These are phyloP conservation scores for Fistulifera pelliculosa DNA, from an alignment of 108 stramenopile genomes.

Conservation along the genomic window DNA sequence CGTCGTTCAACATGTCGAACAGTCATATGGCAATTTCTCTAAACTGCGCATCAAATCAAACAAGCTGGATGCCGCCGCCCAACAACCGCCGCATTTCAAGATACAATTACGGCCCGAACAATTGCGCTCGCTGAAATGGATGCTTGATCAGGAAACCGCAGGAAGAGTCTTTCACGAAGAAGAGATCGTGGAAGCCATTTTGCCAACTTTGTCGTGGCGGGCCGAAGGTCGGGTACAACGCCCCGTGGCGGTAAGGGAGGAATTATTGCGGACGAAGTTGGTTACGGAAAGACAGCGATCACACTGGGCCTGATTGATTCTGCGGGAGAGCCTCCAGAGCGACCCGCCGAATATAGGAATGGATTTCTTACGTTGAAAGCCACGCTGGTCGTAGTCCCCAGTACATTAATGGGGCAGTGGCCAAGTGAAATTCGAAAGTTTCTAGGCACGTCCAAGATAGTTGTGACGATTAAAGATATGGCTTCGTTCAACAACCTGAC, in stretches of 20 bases:
- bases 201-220: conserved; percentile 23
- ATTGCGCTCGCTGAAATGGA: conserved; percentile 29
- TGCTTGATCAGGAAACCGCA: conserved; percentile 30
- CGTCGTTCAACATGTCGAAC: conserved; percentile 19
- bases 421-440: conserved; percentile 31
- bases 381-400: conserved; percentile 30
- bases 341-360: conserved; percentile 3
- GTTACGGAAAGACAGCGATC: conserved; percentile 40
- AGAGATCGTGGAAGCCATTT: conserved; percentile 25
- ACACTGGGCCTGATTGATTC: conserved; percentile 31
- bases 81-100: conserved; percentile 28
- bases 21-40: conserved; percentile 2
- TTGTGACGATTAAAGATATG: conserved; percentile 15
- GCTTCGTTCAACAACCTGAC: conserved; percentile 18
- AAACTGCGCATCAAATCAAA: conserved; percentile 22
- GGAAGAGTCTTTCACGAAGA: conserved; percentile 22
- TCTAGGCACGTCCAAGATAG: conserved; percentile 11
- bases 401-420: conserved; percentile 31
- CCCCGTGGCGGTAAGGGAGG: conserved; percentile 29
- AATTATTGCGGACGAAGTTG: conserved; percentile 38
- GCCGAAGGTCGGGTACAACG: conserved; percentile 28
- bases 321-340: conserved; percentile 6
- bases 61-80: conserved; percentile 17
- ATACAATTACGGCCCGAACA: conserved; percentile 27
- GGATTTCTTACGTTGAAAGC: conserved; percentile 17